These are phyloP conservation scores for Leccinum solheimii DNA, from an alignment of 1,284 basidiomycete species.

Conservation along the genomic window DNA sequence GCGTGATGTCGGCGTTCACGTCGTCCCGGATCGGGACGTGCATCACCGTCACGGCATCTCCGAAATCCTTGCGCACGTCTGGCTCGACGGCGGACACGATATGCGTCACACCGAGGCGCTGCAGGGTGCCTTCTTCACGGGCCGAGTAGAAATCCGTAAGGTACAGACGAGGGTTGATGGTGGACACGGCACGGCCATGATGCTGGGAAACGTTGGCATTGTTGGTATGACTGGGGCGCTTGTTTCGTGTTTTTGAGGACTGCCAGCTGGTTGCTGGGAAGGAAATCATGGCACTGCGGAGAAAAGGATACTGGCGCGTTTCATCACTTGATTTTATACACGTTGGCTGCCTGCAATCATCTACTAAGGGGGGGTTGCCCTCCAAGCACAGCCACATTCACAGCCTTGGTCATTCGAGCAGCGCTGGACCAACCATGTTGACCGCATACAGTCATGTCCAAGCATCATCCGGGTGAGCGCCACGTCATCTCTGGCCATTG, in stretches of 20 bases:
- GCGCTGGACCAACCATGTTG: neutral
- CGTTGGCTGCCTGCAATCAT: neutral
- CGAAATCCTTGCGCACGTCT: conserved; percentile 47
- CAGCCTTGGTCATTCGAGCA: conserved; percentile 1
- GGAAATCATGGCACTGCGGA: conserved; percentile 29
- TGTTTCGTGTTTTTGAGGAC: conserved; percentile 20
- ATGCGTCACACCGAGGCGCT: conserved; percentile 65
- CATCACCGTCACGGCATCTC: conserved; percentile 47
- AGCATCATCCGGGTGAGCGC: conserved; percentile 83
- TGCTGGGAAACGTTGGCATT: conserved; percentile 11
- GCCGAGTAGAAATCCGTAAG: conserved; percentile 65
- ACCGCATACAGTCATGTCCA: conserved; percentile 59
- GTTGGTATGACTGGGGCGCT: conserved; percentile 12
- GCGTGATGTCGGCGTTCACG: conserved; percentile 53
- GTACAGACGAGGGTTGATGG: conserved; percentile 63
- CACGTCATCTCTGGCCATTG: neutral
- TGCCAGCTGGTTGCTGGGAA: conserved; percentile 35
- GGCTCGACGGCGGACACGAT: conserved; percentile 61
- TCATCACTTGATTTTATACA: conserved; percentile 8
- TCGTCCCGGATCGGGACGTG: conserved; percentile 60
- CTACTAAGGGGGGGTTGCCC: neutral
- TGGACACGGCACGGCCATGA: conserved; percentile 41
- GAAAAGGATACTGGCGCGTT: neutral
- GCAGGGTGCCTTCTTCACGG: conserved; percentile 45
- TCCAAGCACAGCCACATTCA: conserved; percentile 23